Evolutionary conservation across 2,329 filamentous ascomycete genomes (phyloP), one percentile per base, ranked within the genome.

Genomic region (Curvularia eragrostidis): DNA sequence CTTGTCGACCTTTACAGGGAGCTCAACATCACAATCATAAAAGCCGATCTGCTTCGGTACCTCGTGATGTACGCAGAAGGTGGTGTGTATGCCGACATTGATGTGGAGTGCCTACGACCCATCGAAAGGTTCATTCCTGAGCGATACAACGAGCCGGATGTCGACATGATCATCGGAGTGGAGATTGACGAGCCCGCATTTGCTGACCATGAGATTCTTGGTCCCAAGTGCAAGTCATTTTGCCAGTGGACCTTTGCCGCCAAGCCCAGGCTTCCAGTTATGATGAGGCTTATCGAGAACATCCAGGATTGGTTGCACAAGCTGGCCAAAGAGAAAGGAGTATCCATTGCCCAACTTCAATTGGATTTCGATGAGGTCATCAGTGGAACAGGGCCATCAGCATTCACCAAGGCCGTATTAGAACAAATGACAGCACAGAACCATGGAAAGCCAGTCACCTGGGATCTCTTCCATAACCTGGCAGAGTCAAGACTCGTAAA

Each of bases 191-290:
- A 90, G 73, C 88, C 88, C 0, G 82, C 85, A 8, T 90, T 86
- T 75, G 78, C 77, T 18, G 76, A 86, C 48, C 88, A 91, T 69
- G 82, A 85, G 1, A 87, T 91, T 30, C 79, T 91, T 0, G 88
- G 89, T 13, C 82, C 82, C 48, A 91, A 91, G 75, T 90, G 85
- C 36, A 80, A 82, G 63, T 91, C 88, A 0, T 91, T 91, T 71
- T 91, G 88, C 72, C 89, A 91, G 69, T 91, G 89, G 89, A 91
- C 89, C 0, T 89, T 91, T 67, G 88, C 89, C 79, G 85, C 85
- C 65, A 89, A 90, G 69, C 87, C 89, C 0, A 79, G 81, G 18
- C 82, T 87, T 24, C 87, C 87, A 1, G 86, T 91, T 54, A 90
- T 91, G 87, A 79, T 90, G 73, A 78, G 79, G 30, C 80, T 91